phyloP scores from a whole-genome alignment of 768 basidiomycete species.

The Daedalea quercina region DNA sequence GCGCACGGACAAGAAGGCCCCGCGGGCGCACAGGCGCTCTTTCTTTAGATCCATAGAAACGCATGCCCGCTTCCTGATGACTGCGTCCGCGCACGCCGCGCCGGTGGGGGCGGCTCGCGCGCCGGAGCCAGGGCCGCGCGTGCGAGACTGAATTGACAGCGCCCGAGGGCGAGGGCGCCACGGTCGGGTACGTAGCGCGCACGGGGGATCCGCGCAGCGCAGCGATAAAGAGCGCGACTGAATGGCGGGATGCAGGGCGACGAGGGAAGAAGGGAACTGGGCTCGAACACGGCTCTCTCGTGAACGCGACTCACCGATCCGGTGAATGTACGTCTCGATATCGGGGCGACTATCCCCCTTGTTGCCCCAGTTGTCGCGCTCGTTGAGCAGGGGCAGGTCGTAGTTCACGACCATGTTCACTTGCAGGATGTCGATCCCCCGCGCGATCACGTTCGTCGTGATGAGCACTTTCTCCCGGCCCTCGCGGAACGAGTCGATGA shows the following conservation, averaged over 20 bases:
- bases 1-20: background rate
- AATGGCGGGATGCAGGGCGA: too few species aligned
- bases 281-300: too few species aligned
- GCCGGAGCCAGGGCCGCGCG: background rate
- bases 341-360: conserved; percentile 62
- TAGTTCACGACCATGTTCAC: conserved; percentile 99
- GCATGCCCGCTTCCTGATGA: background rate
- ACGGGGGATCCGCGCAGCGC: background rate
- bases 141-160: background rate
- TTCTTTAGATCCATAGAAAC: background rate
- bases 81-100: too few species aligned
- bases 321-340: conserved; percentile 95
- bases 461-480: conserved; percentile 96
- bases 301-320: conserved; percentile 72
- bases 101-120: too few species aligned
- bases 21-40: background rate
- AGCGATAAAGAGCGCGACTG: too few species aligned
- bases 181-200: background rate
- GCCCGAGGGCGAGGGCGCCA: background rate
- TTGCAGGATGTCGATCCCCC: conserved; percentile 97
- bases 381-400: conserved; percentile 83
- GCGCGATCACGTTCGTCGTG: conserved; percentile 97
- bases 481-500: conserved; percentile 94
- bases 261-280: too few species aligned
- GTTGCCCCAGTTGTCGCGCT: conserved; percentile 42